Conservation (phyloP, 73 alveolate genomes). For the Tetrahymena elliotti region DNA sequence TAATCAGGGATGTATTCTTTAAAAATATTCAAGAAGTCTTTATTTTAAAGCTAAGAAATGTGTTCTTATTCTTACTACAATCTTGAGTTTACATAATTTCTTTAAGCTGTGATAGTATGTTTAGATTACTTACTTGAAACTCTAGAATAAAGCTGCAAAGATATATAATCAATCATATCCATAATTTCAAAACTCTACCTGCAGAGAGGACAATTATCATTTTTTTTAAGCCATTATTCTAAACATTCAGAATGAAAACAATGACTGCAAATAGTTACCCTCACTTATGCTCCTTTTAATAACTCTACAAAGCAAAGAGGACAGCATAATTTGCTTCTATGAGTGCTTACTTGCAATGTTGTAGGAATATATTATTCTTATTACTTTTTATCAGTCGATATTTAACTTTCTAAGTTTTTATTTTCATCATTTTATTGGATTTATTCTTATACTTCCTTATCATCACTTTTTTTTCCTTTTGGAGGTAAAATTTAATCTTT, state of each 20-base stretch:
- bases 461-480: background rate
- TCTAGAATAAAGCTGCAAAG: background rate
- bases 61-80: background rate
- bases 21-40: background rate
- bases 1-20: background rate
- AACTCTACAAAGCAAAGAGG: background rate
- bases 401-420: background rate
- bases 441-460: too few relatives aligned
- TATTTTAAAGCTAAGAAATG: background rate
- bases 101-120: background rate
- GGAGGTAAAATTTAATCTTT: background rate
- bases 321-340: background rate
- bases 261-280: background rate
- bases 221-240: background rate
- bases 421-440: background rate
- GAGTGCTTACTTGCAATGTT: background rate
- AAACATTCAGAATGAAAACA: background rate
- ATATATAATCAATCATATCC: background rate
- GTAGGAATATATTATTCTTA: background rate
- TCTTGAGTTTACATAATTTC: background rate
- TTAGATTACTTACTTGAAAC: background rate
- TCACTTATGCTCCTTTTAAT: background rate
- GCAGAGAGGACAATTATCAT: background rate
- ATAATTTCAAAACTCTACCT: background rate
- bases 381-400: background rate